Conservation (phyloP, 2,329 filamentous ascomycete species). For the Lachnellula suecica region DNA sequence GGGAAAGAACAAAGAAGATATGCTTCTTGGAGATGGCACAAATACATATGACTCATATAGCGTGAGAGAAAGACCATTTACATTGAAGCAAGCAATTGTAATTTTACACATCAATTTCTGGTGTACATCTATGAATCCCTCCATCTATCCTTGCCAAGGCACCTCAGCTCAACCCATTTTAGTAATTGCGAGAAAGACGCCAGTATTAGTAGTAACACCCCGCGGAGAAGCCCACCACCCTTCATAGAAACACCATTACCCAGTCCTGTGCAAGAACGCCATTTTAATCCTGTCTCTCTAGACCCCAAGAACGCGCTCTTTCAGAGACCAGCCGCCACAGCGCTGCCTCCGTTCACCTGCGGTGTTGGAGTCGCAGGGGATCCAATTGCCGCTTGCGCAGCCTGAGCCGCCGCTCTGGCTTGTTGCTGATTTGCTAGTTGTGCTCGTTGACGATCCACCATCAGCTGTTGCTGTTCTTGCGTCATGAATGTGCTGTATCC, state of each 20-base stretch:
- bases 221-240: no score
- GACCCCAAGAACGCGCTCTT: neutral
- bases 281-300: neutral
- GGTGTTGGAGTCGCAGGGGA: constrained; percentile 20
- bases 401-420: constrained; percentile 29
- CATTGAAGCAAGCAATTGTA: neutral
- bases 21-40: neutral
- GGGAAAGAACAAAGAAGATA: neutral
- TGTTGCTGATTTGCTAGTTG: constrained; percentile 33
- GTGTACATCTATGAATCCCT: neutral
- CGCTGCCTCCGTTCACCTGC: constrained; percentile 25
- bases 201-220: neutral
- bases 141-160: neutral
- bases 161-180: neutral
- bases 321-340: constrained; percentile 20
- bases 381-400: constrained; percentile 16
- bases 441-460: constrained; percentile 37
- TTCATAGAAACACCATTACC: no score
- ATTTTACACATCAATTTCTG: neutral
- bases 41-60: neutral
- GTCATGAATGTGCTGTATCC: constrained; percentile 32
- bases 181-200: neutral
- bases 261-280: neutral
- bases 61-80: neutral
- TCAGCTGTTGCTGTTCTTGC: constrained; percentile 32